Conservation (phyloP, 129 eudicot species). For the Artemisia annua region DNA sequence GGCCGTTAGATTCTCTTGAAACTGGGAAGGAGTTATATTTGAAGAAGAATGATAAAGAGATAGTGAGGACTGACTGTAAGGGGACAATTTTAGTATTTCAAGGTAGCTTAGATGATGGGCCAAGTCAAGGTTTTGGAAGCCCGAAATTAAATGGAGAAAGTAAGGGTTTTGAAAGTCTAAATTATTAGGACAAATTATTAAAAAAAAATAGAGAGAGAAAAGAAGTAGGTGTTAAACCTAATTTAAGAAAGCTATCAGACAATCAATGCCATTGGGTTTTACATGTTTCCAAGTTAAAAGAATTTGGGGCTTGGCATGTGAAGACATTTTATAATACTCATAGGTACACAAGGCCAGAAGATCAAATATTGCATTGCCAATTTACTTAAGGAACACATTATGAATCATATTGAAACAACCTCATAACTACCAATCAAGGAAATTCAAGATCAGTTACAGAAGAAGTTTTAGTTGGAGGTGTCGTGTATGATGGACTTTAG, state of each 20-base stretch:
- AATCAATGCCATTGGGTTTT: too few species aligned
- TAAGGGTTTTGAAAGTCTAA: too few species aligned
- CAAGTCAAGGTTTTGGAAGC: neutral
- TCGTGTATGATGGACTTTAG: neutral
- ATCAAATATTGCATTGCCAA: neutral
- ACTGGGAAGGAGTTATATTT: neutral
- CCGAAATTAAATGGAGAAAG: too few species aligned
- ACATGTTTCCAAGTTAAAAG: too few species aligned
- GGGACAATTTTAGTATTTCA: neutral
- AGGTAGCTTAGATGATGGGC: neutral
- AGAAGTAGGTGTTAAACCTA: too few species aligned
- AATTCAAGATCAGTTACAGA: neutral
- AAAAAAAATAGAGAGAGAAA: too few species aligned
- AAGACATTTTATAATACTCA: too few species aligned
- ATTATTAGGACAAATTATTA: too few species aligned
- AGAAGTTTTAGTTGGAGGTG: neutral
- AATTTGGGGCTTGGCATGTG: too few species aligned
- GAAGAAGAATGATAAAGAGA: neutral
- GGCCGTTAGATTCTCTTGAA: neutral
- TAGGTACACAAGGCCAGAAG: neutral
- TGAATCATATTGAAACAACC: neutral
- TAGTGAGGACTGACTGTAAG: neutral
- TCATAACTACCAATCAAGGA: neutral
- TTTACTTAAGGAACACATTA: neutral
- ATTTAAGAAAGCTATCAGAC: too few species aligned